Evolutionary conservation across 148 eudicot species (phyloP).

Genomic region (Heliamphora exappendiculata): DNA sequence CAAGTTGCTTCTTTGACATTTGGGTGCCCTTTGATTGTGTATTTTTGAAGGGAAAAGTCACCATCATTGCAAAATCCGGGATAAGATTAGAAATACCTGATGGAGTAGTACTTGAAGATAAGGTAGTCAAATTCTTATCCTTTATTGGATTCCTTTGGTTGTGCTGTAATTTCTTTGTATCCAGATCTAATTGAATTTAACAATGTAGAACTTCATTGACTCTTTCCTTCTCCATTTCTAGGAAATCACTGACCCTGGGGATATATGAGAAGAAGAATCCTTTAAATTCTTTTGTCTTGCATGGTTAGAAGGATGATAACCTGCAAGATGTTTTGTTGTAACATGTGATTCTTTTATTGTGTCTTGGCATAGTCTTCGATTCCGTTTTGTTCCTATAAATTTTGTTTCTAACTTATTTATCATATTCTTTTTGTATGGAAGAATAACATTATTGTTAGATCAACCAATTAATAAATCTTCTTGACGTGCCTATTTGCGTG

Average conservation of each 20-base stretch:
- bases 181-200: not conserved
- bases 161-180: not conserved
- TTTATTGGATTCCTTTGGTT: not conserved
- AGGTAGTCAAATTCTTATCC: conserved; percentile 17
- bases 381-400: not conserved
- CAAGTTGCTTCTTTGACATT: not conserved
- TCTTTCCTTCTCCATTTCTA: not conserved
- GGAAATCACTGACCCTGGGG: conserved; percentile 25
- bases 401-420: not conserved
- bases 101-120: conserved; percentile 34
- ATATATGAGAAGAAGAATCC: conserved; percentile 16
- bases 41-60: conserved; percentile 31
- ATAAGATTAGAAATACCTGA: conserved; percentile 41
- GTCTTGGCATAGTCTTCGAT: not conserved
- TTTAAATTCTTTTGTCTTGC: not conserved
- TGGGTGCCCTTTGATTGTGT: not conserved
- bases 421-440: conserved; percentile 5
- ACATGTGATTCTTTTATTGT: conserved; percentile 1
- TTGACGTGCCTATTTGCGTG: not conserved
- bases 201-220: not conserved
- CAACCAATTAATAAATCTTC: not conserved
- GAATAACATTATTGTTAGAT: not conserved
- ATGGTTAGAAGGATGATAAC: not conserved
- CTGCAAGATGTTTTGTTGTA: conserved; percentile 11
- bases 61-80: conserved; percentile 28